phyloP scores from a whole-genome alignment of 2,329 filamentous ascomycete genomes.

The Paracoccidioides lutzii region DNA sequence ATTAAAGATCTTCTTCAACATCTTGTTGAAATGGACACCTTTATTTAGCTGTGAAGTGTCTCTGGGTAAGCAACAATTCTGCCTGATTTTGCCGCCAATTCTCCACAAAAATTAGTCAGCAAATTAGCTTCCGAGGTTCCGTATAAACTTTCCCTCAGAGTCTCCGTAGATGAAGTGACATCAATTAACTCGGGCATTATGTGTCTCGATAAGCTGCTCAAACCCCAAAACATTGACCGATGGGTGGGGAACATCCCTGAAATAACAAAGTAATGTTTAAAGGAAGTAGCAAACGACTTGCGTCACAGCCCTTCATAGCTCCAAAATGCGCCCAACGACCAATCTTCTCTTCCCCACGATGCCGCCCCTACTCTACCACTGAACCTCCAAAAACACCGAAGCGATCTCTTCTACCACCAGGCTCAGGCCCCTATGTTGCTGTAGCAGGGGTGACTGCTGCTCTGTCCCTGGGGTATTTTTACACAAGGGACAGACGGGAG shows the following conservation, averaged over 20 bases:
- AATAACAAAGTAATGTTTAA: not conserved
- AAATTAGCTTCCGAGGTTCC: not conserved
- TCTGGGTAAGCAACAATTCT: not conserved
- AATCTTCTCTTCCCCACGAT: not conserved
- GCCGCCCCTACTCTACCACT: not conserved
- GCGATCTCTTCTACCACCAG: not conserved
- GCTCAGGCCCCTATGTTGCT: not conserved
- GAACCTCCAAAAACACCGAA: not conserved
- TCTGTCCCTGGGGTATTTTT: slow-evolving; percentile 1
- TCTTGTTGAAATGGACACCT: not conserved
- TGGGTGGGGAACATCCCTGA: not conserved
- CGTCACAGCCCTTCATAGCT: not conserved
- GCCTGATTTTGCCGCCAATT: not conserved
- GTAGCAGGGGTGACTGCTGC: not conserved
- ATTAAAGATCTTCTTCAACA: not conserved
- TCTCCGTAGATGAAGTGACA: not conserved
- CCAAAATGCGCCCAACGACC: slow-evolving; percentile 9
- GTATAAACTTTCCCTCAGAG: not conserved
- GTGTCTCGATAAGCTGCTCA: not conserved
- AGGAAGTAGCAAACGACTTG: not conserved
- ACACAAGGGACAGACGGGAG: not conserved
- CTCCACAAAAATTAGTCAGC: not conserved
- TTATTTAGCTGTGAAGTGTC: not conserved
- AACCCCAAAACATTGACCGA: not conserved
- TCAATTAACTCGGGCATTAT: too few relatives aligned